phyloP scores from a whole-genome alignment of 2,329 filamentous ascomycete genomes.

The Exophiala aquamarina region DNA sequence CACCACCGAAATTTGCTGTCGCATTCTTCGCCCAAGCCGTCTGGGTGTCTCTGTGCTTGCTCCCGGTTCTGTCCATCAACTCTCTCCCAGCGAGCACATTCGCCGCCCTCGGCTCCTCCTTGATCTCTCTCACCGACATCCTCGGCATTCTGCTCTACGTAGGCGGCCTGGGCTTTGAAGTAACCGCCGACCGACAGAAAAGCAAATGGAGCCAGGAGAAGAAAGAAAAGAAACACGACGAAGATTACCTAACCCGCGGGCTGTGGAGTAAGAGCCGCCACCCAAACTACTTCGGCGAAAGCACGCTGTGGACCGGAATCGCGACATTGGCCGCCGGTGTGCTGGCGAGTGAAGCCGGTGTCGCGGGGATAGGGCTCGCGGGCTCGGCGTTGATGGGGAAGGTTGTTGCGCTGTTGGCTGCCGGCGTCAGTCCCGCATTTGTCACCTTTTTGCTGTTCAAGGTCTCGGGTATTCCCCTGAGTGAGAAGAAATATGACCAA shows the following conservation, averaged over 20 bases:
- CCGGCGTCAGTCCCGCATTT: constrained; percentile 63
- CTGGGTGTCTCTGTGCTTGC: constrained; percentile 67
- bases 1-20: constrained; percentile 53
- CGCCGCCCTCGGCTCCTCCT: constrained; percentile 44
- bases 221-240: constrained; percentile 64
- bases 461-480: constrained; percentile 64
- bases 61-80: constrained; percentile 66
- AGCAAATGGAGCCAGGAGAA: constrained; percentile 60
- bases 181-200: constrained; percentile 65
- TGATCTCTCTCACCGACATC: constrained; percentile 53
- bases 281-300: constrained; percentile 74
- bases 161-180: constrained; percentile 61
- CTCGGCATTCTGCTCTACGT: constrained; percentile 59
- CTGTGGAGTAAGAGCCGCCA: constrained; percentile 63
- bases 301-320: constrained; percentile 67
- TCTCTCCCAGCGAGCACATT: constrained; percentile 56
- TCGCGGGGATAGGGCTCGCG: constrained; percentile 57
- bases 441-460: constrained; percentile 63
- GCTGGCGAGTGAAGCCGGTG: constrained; percentile 55
- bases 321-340: constrained; percentile 60
- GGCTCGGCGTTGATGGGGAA: constrained; percentile 35
- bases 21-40: constrained; percentile 63
- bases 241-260: constrained; percentile 65
- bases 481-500: constrained; percentile 68
- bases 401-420: constrained; percentile 49